These are phyloP conservation scores for Chlorella sp. DNA, from an alignment of 139 green algal genomes.

Conservation along the genomic window DNA sequence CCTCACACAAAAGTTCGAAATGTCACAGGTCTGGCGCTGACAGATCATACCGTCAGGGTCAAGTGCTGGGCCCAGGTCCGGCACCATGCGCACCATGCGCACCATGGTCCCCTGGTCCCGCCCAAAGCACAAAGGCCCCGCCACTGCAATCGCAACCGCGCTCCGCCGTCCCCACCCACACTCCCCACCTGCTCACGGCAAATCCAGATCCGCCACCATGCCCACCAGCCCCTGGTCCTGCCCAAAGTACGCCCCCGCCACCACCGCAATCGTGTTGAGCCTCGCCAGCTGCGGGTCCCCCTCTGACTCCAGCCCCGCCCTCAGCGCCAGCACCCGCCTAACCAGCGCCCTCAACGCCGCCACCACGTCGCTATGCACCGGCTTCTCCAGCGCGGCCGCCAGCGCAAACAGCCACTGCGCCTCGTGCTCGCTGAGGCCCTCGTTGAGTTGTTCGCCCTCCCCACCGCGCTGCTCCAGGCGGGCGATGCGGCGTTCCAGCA, in stretches of 20 bases:
- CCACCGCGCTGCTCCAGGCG: constrained; percentile 16
- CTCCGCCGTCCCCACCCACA: too few species aligned
- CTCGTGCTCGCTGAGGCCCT: constrained; percentile 6
- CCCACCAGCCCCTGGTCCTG: constrained; percentile 61
- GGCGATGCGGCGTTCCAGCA: constrained; percentile 20
- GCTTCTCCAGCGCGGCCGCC: constrained; percentile 33
- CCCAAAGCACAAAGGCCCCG: too few species aligned
- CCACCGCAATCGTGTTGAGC: constrained; percentile 69
- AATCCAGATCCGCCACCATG: constrained; percentile 9
- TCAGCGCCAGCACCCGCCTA: constrained; percentile 29
- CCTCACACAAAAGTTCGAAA: too few species aligned
- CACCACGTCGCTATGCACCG: constrained; percentile 22
- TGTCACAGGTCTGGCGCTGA: too few species aligned
- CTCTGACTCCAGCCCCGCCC: constrained; percentile 10
- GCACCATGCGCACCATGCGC: too few species aligned
- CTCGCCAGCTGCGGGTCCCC: constrained; percentile 41
- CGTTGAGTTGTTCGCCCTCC: too few species aligned
- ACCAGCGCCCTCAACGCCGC: constrained; percentile 30
- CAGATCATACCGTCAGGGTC: too few species aligned
- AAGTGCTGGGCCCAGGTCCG: too few species aligned
- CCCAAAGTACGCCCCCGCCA: constrained; percentile 73
- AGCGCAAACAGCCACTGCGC: constrained; percentile 43
- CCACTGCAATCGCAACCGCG: too few species aligned
- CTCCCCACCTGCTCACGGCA: too few species aligned
- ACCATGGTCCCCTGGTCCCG: too few species aligned